Evolutionary conservation across 1,284 basidiomycete species (phyloP), one percentile per base, ranked within the genome.

Genomic region (Papiliotrema nemorosa): DNA sequence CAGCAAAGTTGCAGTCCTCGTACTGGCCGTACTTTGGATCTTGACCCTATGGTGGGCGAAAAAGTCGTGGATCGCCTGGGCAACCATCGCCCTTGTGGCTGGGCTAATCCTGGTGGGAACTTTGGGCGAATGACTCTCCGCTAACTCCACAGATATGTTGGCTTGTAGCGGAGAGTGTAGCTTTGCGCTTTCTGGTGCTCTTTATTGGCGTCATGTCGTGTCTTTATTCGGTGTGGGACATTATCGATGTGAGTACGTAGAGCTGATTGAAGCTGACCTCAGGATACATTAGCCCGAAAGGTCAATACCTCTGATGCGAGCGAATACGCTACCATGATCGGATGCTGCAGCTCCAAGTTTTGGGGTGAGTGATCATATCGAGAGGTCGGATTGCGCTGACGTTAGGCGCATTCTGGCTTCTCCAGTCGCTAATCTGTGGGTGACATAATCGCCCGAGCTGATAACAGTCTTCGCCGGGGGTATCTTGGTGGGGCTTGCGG

Each of bases 121-220:
- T 24, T 38, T 9, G 12, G 9, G 12, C 4, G 4, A 22, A 5
- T 12, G 12, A 40, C 24, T 21, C 29, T 5, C 9, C 52, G 36
- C 45, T 27, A 7, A 20, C n/a, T 36, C 6, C 33, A 6, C 47
- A 74, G 70, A 47, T 88, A 1, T 90, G 88, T 69, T 94, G 90
- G 90, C 87, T 96, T 60, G 84, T 91, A 4, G 84, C 69, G 1
- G 83, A 83, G 61, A 77, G 90, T 24, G 86, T 64, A 10, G 61
- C 70, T 16, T 47, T 73, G 33, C 64, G 78, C 3, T 80, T 78
- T 64, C 65, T 93, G 81, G 81, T 97, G 21, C 77, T 97, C 10
- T 97, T 97, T 73, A 84, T 96, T 49, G 93, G 92, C n/a, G 88
- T 93, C 58, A 93, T 93, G 90, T 88, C 84, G 7, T 87, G 87